A percentile compares a stretch with the other conserved stretches of the same genome.
Evolutionary conservation across 768 basidiomycete genomes (phyloP).

Genomic region (Terana coerulea): DNA sequence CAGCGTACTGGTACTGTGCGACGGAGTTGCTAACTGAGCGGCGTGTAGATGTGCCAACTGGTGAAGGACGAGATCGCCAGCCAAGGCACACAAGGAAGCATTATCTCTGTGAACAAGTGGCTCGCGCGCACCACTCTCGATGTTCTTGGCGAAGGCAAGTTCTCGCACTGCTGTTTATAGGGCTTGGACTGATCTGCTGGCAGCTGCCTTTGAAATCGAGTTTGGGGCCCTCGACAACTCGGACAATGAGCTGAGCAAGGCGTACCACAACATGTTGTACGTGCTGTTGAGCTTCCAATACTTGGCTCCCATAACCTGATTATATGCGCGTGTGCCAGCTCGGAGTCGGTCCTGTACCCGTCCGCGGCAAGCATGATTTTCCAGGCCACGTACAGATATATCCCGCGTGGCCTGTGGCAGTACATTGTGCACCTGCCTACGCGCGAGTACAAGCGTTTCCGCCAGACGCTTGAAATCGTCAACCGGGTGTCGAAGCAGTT

Average conservation of each 20-base stretch:
- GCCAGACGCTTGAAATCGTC: slow-evolving; percentile 23
- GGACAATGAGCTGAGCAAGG: not conserved
- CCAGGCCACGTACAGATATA: slow-evolving; percentile 24
- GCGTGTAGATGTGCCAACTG: slow-evolving; percentile 2
- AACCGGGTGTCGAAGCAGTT: slow-evolving; percentile 42
- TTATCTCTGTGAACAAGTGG: slow-evolving; percentile 27
- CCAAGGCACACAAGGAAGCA: slow-evolving; percentile 37
- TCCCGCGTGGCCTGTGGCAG: slow-evolving; percentile 24
- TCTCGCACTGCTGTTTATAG: no score
- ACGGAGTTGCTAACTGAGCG: not conserved
- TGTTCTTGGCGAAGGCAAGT: slow-evolving; percentile 34
- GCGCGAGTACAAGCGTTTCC: slow-evolving; percentile 26
- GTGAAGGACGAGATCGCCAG: slow-evolving; percentile 26
- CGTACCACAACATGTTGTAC: slow-evolving; percentile 18
- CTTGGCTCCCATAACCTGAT: not conserved
- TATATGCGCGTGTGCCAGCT: slow-evolving; percentile 9
- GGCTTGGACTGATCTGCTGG: no score
- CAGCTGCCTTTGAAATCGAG: slow-evolving; percentile 22
- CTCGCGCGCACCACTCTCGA: slow-evolving; percentile 34
- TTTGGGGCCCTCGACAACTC: slow-evolving; percentile 29
- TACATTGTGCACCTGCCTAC: slow-evolving; percentile 27
- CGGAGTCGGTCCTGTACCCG: slow-evolving; percentile 27
- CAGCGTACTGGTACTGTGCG: not conserved
- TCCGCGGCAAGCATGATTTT: slow-evolving; percentile 23
- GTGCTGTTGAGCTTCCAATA: not conserved